phyloP scores from a whole-genome alignment of 495 filamentous ascomycete species.

The Daldinia loculata region DNA sequence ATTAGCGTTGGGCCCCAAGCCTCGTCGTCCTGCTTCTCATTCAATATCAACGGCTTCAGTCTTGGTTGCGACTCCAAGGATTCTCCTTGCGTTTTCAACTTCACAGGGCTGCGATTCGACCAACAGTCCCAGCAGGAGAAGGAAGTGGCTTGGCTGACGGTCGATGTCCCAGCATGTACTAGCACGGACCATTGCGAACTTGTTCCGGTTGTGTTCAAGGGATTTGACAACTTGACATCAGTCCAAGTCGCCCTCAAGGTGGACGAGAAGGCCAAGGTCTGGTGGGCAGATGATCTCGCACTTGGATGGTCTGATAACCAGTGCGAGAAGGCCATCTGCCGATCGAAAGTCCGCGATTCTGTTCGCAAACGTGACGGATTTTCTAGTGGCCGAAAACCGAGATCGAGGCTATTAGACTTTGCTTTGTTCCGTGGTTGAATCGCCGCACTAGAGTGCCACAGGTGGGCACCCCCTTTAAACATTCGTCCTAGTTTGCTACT shows the following conservation, averaged over 20 bases:
- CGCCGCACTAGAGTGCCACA: conserved; percentile 12
- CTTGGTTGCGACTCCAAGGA: conserved; percentile 53
- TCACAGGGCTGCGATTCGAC: conserved; percentile 50
- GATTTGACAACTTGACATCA: conserved; percentile 52
- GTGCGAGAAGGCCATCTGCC: conserved; percentile 51
- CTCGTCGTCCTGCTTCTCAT: conserved; percentile 51
- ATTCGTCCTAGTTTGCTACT: conserved; percentile 43
- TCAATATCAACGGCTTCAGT: conserved; percentile 51
- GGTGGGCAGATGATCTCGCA: conserved; percentile 57
- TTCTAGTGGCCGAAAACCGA: conserved; percentile 19
- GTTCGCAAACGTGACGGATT: conserved; percentile 35
- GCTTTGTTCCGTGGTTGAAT: conserved; percentile 39
- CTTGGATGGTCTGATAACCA: conserved; percentile 54
- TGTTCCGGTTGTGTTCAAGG: conserved; percentile 43
- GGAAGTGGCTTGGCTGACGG: conserved; percentile 33
- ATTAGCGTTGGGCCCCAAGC: conserved; percentile 50
- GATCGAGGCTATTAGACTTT: conserved; percentile 29
- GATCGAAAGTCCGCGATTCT: conserved; percentile 48
- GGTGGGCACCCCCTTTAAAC: conserved; percentile 15
- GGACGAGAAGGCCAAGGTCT: conserved; percentile 41
- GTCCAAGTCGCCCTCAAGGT: conserved; percentile 48
- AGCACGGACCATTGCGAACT: conserved; percentile 46
- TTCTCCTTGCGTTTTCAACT: conserved; percentile 49
- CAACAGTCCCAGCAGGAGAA: conserved; percentile 16
- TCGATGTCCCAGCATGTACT: conserved; percentile 49